Conservation (phyloP, 441 rosid species). For the Jatropha podagrica region DNA sequence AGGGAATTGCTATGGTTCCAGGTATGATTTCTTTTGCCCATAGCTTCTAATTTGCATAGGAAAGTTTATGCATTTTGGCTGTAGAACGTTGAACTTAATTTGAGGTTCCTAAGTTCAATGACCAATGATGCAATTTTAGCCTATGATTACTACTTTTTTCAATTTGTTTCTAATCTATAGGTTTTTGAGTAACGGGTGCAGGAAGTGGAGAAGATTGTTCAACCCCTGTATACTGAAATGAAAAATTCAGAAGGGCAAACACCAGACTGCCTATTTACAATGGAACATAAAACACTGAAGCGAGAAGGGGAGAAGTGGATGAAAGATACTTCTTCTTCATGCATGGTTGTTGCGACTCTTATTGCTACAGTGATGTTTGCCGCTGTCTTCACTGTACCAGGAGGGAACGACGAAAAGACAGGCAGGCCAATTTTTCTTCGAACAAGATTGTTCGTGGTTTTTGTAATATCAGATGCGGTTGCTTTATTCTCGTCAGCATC, state of each 20-base stretch:
- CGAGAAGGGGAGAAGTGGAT: slow-evolving; percentile 56
- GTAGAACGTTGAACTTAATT: too few relatives aligned
- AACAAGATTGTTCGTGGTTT: slow-evolving; percentile 29
- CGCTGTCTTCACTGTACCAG: slow-evolving; percentile 41
- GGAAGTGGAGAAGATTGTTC: slow-evolving; percentile 50
- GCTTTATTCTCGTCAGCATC: slow-evolving; percentile 41
- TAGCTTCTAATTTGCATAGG: not conserved
- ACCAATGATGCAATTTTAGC: too few relatives aligned
- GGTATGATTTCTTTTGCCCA: slow-evolving; percentile 17
- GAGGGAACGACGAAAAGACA: slow-evolving; percentile 33
- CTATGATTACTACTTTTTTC: too few relatives aligned
- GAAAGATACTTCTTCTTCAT: slow-evolving; percentile 31
- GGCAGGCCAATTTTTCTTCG: slow-evolving; percentile 36
- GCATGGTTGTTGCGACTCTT: slow-evolving; percentile 32
- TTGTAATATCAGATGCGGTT: slow-evolving; percentile 42
- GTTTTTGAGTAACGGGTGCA: slow-evolving; percentile 7
- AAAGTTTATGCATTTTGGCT: not conserved
- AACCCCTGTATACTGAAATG: slow-evolving; percentile 31
- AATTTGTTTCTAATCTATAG: too few relatives aligned
- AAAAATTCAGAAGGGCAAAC: slow-evolving; percentile 28
- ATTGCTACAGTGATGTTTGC: slow-evolving; percentile 39
- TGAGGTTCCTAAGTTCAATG: too few relatives aligned
- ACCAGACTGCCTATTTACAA: slow-evolving; percentile 35
- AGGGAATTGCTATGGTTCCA: slow-evolving; percentile 57
- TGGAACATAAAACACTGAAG: slow-evolving; percentile 31